Evolutionary conservation across 306 rosid species (phyloP).

Genomic region (Corylus avellana): DNA sequence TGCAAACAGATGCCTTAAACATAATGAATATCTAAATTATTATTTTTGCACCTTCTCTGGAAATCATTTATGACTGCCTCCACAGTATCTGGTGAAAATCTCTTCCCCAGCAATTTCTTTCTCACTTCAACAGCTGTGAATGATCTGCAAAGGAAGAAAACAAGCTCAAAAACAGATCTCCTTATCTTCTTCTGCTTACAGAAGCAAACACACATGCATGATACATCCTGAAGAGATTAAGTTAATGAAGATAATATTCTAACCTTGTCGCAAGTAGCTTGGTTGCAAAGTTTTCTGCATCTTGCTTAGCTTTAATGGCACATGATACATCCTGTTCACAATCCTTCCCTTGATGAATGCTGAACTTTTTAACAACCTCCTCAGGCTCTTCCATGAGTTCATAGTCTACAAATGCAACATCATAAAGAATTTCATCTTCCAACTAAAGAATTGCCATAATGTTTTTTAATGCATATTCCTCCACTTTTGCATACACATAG

Average conservation of each 20-base stretch:
- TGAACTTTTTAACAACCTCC: constrained; percentile 46
- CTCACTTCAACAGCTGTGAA: constrained; percentile 71
- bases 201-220: neutral
- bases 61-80: constrained; percentile 68
- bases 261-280: constrained; percentile 77
- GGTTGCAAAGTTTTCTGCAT: constrained; percentile 63
- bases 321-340: constrained; percentile 37
- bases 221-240: neutral
- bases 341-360: constrained; percentile 29
- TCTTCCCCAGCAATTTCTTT: constrained; percentile 68
- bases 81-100: constrained; percentile 49
- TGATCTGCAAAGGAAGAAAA: constrained; percentile 52
- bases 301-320: constrained; percentile 36
- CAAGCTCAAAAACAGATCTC: constrained; percentile 11
- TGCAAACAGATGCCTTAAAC: constrained; percentile 12
- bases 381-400: constrained; percentile 48
- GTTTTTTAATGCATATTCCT: constrained; percentile 1
- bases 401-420: constrained; percentile 33
- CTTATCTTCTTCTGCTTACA: constrained; percentile 5
- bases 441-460: constrained; percentile 24
- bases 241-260: neutral
- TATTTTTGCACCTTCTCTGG: constrained; percentile 55
- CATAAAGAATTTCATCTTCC: constrained; percentile 15
- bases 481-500: neutral
- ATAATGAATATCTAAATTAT: constrained; percentile 3